These are phyloP conservation scores for Neurospora sp. DNA, from an alignment of 495 filamentous ascomycete genomes.

Conservation along the genomic window DNA sequence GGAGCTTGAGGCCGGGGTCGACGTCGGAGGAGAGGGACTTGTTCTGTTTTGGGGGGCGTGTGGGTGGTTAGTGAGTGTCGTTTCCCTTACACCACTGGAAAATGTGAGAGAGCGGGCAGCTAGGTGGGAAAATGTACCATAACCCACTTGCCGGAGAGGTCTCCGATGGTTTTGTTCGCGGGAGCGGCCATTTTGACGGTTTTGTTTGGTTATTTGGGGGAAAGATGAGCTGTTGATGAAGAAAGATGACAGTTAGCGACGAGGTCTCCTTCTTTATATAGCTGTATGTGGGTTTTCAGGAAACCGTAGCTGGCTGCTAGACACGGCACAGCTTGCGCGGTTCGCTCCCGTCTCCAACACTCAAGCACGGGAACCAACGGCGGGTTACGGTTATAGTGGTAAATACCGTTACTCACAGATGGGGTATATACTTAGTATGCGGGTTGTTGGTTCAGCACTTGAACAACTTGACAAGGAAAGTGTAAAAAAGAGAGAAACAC, in stretches of 20 bases:
- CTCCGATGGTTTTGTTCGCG: conserved; percentile 53
- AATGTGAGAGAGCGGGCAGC: background rate
- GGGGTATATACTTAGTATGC: background rate
- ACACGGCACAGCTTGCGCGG: background rate
- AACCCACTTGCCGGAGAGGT: conserved; percentile 67
- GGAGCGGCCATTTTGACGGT: conserved; percentile 70
- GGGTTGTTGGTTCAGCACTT: background rate
- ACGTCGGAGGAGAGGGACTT: conserved; percentile 62
- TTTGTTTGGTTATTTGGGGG: background rate
- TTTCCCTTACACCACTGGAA: background rate
- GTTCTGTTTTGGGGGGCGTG: conserved; percentile 44
- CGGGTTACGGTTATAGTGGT: background rate
- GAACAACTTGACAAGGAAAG: background rate
- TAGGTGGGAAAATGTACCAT: conserved; percentile 45
- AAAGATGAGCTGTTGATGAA: background rate
- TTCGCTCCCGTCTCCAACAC: background rate
- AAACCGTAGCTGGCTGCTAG: background rate
- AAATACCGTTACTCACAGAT: background rate
- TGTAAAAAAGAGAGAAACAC: background rate
- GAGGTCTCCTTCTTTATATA: background rate
- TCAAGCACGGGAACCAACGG: background rate
- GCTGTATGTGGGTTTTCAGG: background rate
- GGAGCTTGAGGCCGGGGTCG: conserved; percentile 65
- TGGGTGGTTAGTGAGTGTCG: background rate
- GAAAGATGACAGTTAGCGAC: background rate